Evolutionary conservation across 202 grass and related monocot species (phyloP).

Genomic region (Elaeis oleifera): DNA sequence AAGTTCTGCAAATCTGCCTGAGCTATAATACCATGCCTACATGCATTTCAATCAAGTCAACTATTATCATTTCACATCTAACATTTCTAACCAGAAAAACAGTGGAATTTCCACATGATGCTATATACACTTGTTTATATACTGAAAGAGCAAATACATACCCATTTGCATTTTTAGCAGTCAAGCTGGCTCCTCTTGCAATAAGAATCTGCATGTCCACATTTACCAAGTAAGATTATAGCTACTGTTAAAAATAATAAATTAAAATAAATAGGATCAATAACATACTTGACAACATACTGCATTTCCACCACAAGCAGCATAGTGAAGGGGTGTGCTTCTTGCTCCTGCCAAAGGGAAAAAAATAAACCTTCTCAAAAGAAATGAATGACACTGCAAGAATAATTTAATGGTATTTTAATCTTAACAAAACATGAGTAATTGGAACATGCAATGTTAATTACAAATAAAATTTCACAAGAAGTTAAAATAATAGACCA

Average conservation of each 20-base stretch:
- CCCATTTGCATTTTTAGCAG: constrained; percentile 72
- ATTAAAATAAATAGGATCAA: constrained; percentile 11
- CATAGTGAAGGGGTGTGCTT: constrained; percentile 91
- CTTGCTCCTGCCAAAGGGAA: constrained; percentile 56
- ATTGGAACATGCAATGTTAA: no score
- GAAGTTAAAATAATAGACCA: no score
- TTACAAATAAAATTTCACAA: no score
- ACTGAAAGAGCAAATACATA: constrained; percentile 17
- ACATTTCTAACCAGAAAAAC: no score
- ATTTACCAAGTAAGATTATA: constrained; percentile 27
- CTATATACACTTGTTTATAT: no score
- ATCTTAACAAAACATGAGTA: neutral
- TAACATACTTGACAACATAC: constrained; percentile 86
- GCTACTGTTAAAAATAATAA: constrained; percentile 2
- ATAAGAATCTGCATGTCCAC: constrained; percentile 66
- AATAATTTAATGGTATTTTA: neutral
- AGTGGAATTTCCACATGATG: no score
- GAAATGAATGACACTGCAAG: no score
- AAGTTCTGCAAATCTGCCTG: no score
- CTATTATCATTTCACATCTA: no score
- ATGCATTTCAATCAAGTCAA: no score
- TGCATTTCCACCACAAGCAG: constrained; percentile 83
- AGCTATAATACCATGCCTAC: no score
- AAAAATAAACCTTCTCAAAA: neutral
- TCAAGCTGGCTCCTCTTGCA: constrained; percentile 70